Base-by-base conservation (phyloP, 192 early-diverging fungal species). In the Mortierella hygrophila region DNA sequence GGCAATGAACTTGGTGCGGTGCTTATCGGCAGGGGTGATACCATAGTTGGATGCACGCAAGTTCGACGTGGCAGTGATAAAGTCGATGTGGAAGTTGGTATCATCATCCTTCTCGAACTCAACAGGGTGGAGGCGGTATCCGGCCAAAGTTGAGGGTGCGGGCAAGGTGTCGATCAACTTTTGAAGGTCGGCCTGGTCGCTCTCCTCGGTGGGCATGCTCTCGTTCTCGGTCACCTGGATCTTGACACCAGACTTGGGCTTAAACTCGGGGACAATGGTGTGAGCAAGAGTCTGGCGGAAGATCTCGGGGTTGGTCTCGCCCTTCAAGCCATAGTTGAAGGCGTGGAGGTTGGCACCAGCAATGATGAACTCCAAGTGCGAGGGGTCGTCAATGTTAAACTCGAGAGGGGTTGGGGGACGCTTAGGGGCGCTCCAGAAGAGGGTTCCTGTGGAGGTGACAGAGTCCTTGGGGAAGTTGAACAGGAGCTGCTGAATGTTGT, bases 61-160 rank as follows among this genome's bases (percentile, higher is more conserved):
- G 91, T 99, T 99, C 49, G 99, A 99, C 23, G 97, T 94, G 2
- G 99, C 98, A 4, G 99, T 97, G 83, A 99, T 96, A 89, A 99
- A 99, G 88, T 99, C 99, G 80, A 99, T 99, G 87, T 99, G 99
- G 93, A 97, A 98, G 92, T 99, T 99, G 88, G 93, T 95, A 81
- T 99, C 99, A 86, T 99, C 99, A 87, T 99, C 99, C 93, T 99
- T 99, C 88, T 99, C 99, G 88, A 99, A 99, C 76, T 99, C 98
- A 18, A 94, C 95, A 32, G 98, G 97, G 52, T 89, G 92, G 71
- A 99, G 91, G 72, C 97, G 95, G 87, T 96, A 93, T 52, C 96
- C 96, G 29, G 95, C 95, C 78, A 98, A 88, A 42, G 90, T 91
- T n/a, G 95, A 92, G 7, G 96, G 95, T 23, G 92, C 87, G 6